Evolutionary conservation across 768 basidiomycete species (phyloP), one percentile per base, ranked within the genome.

Genomic region (Suillus ampliporus): DNA sequence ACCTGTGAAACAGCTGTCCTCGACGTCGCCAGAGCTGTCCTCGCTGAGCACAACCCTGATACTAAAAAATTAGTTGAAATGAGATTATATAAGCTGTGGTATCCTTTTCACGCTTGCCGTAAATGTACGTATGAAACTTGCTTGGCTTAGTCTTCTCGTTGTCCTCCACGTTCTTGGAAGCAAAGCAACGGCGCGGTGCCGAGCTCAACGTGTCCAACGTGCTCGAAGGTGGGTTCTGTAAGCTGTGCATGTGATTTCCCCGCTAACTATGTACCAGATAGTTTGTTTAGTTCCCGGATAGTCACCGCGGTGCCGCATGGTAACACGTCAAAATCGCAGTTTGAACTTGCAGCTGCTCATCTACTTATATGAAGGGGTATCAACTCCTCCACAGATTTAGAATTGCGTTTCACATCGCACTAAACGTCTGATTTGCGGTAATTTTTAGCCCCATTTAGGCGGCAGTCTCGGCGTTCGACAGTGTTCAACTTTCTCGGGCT

Each of bases 21-120:
- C 31, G 11, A 19, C 31, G 48, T 51, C 50, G 28, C 31, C 50
- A n/a, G 50, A 51, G 50, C 50, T 51, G 19, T 51, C 50, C 50
- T 51, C 50, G 50, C 28, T 13, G 50, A 31, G 19, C 28, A 31
- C 50, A 31, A 51, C 50, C 19, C 26, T 50, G 19, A 51, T 48
- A 5, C 26, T 17, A 28, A 51, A 51, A 51, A 51, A 31, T 17
- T 31, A 19, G 31, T 51, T 51, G 50, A 51, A 51, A 31, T 51
- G 28, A 34, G 31, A 51, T 51, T 51, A 51, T 51, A 51, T 51
- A 51, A 51, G 50, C 50, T 2, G 5, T 51, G 11, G 11, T 8
- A 15, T 26, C 7, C 10, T 46, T 6, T 6, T 31, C 31, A 6
- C 21, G 46, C 47, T 31, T 31, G 31, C 19, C 50, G n/a, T n/a